A percentile compares a stretch with the other conserved stretches of the same genome.
Evolutionary conservation across 2,329 filamentous ascomycete species (phyloP).

Genomic region (Aureobasidium sp.): DNA sequence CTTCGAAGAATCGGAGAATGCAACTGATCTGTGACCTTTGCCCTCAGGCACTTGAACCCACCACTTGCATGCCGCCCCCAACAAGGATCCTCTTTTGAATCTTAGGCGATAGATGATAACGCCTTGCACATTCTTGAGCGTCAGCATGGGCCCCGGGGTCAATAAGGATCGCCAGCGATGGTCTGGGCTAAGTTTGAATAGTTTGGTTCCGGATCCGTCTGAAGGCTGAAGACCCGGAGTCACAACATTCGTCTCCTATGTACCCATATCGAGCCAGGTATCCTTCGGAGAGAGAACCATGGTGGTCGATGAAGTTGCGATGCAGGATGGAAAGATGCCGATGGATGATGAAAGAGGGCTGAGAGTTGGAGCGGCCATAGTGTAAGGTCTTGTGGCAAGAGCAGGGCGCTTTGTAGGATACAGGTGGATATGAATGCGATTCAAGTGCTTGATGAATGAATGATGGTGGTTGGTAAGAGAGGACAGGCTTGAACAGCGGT

Average conservation of each 20-base stretch:
- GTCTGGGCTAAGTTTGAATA: not conserved
- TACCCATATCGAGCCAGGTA: not conserved
- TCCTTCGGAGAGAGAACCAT: not conserved
- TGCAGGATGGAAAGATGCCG: not conserved
- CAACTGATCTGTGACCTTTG: too few relatives aligned
- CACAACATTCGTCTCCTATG: not conserved
- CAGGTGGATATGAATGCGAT: not conserved
- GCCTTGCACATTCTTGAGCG: not conserved
- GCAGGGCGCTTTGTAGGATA: not conserved
- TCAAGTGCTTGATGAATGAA: too few relatives aligned
- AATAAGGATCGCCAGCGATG: not conserved
- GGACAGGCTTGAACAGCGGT: not conserved
- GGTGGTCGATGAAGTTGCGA: not conserved
- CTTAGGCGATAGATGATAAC: not conserved
- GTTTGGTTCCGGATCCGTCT: not conserved
- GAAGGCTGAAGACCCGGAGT: not conserved
- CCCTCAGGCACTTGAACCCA: too few relatives aligned
- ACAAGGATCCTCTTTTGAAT: too few relatives aligned
- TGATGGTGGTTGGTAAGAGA: not conserved
- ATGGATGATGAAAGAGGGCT: not conserved
- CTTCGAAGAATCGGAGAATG: too few relatives aligned
- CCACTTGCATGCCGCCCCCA: too few relatives aligned
- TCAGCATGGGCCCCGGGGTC: too few relatives aligned
- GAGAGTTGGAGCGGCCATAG: not conserved
- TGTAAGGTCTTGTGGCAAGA: not conserved